Conservation (phyloP, 768 basidiomycete species). For the Russula abietina region DNA sequence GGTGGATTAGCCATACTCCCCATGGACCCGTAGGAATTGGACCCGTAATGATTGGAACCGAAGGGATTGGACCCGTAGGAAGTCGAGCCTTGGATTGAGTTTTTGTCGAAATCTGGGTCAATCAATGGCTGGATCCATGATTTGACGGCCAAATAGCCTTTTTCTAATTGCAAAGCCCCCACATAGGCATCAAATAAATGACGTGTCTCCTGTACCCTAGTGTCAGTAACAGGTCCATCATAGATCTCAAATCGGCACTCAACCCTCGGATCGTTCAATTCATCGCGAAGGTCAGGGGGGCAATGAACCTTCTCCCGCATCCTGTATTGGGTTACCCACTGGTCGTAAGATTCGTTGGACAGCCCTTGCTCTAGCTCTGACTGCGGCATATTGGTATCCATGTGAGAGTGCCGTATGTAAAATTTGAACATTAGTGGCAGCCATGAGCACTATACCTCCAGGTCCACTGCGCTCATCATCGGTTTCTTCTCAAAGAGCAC, state of each 20-base stretch:
- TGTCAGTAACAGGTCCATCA: neutral
- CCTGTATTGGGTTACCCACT: conserved; percentile 20
- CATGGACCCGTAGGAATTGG: neutral
- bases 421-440: neutral
- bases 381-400: neutral
- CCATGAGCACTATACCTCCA: conserved; percentile 41
- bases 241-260: neutral
- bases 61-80: neutral
- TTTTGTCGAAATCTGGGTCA: conserved; percentile 4
- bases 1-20: conserved; percentile 23
- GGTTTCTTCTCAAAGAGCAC: conserved; percentile 48
- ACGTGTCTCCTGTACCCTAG: conserved; percentile 14
- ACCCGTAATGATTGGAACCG: too few species aligned
- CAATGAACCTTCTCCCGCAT: conserved; percentile 20
- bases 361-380: neutral
- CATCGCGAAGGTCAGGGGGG: conserved; percentile 1
- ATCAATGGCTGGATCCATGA: conserved; percentile 19
- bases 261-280: conserved; percentile 5
- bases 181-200: conserved; percentile 21
- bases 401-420: neutral
- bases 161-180: conserved; percentile 17
- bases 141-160: neutral
- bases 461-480: conserved; percentile 41
- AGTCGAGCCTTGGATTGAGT: neutral
- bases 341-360: conserved; percentile 7